phyloP scores from a whole-genome alignment of 805 yeast genomes.

The Schwanniomyces polymorphus region DNA sequence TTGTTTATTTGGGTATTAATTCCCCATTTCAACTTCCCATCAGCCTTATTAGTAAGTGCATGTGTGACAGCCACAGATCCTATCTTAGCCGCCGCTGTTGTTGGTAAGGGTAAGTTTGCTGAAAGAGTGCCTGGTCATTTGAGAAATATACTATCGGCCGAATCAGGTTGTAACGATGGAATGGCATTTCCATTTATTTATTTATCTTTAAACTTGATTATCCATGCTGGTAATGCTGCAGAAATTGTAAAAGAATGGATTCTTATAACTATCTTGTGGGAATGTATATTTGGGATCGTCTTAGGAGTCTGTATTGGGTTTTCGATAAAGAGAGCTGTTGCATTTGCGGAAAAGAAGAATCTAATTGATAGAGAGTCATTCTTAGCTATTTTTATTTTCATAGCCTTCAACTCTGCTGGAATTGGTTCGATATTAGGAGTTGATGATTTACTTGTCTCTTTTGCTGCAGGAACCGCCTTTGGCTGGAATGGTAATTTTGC shows the following conservation, averaged over 20 bases:
- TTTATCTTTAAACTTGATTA: conserved; percentile 65
- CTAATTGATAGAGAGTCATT: conserved; percentile 88
- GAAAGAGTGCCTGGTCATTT: conserved; percentile 91
- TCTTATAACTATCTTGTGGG: conserved; percentile 71
- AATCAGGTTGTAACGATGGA: conserved; percentile 91
- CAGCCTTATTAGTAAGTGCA: conserved; percentile 73
- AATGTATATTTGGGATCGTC: conserved; percentile 76
- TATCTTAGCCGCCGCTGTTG: conserved; percentile 91
- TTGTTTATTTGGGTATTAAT: conserved; percentile 76
- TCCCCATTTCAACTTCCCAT: conserved; percentile 70
- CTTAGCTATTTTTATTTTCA: conserved; percentile 76
- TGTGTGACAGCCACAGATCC: conserved; percentile 97
- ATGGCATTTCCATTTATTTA: conserved; percentile 91
- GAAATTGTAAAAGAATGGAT: conserved; percentile 82
- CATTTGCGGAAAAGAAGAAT: conserved; percentile 66
- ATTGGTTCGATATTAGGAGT: conserved; percentile 85
- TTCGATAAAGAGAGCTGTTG: conserved; percentile 65
- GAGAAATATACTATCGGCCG: conserved; percentile 79
- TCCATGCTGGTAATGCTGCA: conserved; percentile 63
- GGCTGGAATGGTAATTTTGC: conserved; percentile 94
- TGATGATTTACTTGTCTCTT: conserved; percentile 85
- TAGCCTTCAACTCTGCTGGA: conserved; percentile 86
- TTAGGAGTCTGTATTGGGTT: conserved; percentile 76
- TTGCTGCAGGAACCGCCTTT: conserved; percentile 91
- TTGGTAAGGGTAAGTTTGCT: conserved; percentile 91